Conservation (phyloP, 176 grass and related monocot species). For the Eremochloa ophiuroides region DNA sequence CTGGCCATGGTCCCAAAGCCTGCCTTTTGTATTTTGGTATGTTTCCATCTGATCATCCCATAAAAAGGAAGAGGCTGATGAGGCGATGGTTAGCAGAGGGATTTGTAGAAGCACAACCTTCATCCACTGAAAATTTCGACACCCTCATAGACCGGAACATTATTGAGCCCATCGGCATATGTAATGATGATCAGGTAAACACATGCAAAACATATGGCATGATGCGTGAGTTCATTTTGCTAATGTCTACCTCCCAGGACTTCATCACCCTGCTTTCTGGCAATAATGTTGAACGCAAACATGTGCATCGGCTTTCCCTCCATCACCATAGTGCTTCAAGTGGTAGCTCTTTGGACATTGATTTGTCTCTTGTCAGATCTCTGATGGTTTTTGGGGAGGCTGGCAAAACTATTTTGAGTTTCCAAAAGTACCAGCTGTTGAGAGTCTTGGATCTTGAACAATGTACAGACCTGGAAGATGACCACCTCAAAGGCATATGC, state of each 20-base stretch:
- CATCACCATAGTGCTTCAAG: background rate
- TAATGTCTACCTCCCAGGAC: background rate
- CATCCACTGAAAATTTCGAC: background rate
- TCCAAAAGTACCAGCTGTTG: background rate
- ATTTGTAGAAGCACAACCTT: background rate
- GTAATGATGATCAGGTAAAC: background rate
- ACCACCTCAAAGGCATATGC: background rate
- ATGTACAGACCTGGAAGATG: background rate
- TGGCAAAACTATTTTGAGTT: background rate
- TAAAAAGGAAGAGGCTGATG: background rate
- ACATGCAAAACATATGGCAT: conserved; percentile 19
- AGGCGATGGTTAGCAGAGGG: conserved; percentile 15
- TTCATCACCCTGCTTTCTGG: background rate
- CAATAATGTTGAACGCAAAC: background rate
- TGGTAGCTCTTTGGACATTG: background rate
- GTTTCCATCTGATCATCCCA: background rate
- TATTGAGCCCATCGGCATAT: background rate
- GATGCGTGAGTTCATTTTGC: conserved; percentile 22
- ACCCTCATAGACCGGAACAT: conserved; percentile 3
- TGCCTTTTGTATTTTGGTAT: background rate
- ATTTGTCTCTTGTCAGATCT: background rate
- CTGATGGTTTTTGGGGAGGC: background rate
- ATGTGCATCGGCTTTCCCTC: conserved; percentile 6
- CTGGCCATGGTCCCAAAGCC: background rate
- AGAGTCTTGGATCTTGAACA: conserved; percentile 4